Percentiles rank a stretch among this genome's conserved stretches.
These are phyloP conservation scores for Pythium angustatum DNA, from an alignment of 352 stramenopile genomes.

Conservation along the genomic window DNA sequence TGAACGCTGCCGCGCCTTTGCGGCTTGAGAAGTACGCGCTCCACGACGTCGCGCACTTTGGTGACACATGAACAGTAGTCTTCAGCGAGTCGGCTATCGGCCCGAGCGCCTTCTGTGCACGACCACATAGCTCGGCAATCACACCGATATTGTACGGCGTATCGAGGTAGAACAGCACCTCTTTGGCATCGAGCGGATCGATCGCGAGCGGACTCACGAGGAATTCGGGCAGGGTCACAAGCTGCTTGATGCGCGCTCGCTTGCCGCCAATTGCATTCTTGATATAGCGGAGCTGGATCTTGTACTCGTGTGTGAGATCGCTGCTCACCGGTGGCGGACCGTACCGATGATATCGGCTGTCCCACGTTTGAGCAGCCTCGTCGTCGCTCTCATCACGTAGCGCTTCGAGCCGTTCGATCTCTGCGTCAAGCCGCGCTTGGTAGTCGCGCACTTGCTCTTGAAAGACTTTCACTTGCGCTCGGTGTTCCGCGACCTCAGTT, in stretches of 20 bases:
- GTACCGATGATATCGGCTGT: not conserved
- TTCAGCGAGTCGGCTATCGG: not conserved
- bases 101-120: conserved; percentile 38
- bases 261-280: conserved; percentile 16
- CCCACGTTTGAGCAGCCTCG: not conserved
- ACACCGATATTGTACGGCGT: conserved; percentile 42
- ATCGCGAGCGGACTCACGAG: conserved; percentile 38
- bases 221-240: conserved; percentile 32
- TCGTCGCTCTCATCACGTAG: conserved; percentile 1
- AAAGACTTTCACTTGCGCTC: conserved; percentile 6
- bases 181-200: conserved; percentile 23
- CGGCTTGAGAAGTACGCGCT: not conserved
- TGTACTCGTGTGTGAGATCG: conserved; percentile 5
- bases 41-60: conserved; percentile 6
- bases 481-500: conserved; percentile 2
- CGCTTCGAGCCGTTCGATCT: conserved; percentile 5
- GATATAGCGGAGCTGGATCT: not conserved
- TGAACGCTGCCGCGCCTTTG: conserved; percentile 11
- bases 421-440: not conserved
- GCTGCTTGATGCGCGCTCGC: conserved; percentile 9
- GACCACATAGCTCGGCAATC: conserved; percentile 38
- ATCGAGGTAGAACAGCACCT: conserved; percentile 48
- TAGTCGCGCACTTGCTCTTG: not conserved
- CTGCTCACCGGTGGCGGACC: not conserved
- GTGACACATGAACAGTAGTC: not conserved